Evolutionary conservation across 1,284 basidiomycete species (phyloP).

Genomic region (Gomphus bonarii): DNA sequence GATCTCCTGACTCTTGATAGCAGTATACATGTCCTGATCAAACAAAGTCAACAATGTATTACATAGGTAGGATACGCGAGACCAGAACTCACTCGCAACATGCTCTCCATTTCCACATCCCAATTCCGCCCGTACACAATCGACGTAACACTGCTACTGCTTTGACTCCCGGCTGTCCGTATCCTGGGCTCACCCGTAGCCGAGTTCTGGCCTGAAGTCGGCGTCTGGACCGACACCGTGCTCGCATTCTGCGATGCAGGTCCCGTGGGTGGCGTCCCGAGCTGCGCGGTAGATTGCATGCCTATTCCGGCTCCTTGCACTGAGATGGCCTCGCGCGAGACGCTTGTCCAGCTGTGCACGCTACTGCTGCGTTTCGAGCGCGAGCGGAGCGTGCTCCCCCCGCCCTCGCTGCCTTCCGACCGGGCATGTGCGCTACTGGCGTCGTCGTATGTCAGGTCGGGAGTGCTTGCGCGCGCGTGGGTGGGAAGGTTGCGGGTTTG

Average conservation of each 20-base stretch:
- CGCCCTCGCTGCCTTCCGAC: conserved; percentile 33
- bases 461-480: conserved; percentile 36
- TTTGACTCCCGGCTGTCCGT: conserved; percentile 6
- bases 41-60: conserved; percentile 9
- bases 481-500: conserved; percentile 41
- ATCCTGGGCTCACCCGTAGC: conserved; percentile 22
- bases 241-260: conserved; percentile 14
- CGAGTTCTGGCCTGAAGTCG: conserved; percentile 25
- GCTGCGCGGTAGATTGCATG: conserved; percentile 13
- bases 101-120: conserved; percentile 76
- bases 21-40: conserved; percentile 87
- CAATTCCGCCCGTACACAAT: conserved; percentile 54
- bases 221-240: conserved; percentile 17
- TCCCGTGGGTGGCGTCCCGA: neutral
- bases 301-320: conserved; percentile 11
- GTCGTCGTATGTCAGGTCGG: conserved; percentile 62
- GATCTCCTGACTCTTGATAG: conserved; percentile 87
- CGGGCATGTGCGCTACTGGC: conserved; percentile 44
- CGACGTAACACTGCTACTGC: conserved; percentile 22
- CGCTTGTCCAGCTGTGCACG: conserved; percentile 73
- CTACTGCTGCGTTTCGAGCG: conserved; percentile 71
- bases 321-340: conserved; percentile 43
- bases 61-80: neutral
- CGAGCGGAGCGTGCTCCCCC: conserved; percentile 33
- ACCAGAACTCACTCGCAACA: conserved; percentile 59